Evolutionary conservation across 1,139 yeast species (phyloP).

Genomic region (Sugiyamaella pinicola): DNA sequence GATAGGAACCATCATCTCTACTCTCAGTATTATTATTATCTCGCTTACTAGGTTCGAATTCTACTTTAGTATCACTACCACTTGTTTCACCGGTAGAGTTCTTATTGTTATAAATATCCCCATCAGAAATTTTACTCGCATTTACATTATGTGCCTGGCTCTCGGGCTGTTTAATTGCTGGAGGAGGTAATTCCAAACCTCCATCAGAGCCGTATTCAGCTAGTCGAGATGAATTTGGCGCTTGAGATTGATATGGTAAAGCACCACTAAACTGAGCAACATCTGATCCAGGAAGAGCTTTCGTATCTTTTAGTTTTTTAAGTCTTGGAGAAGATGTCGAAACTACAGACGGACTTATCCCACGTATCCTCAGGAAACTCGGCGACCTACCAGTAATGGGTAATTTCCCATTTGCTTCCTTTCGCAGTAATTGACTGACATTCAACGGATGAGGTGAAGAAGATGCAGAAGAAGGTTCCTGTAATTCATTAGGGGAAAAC

Average conservation of each 20-base stretch:
- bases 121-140: too few species aligned
- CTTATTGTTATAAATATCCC: too few species aligned
- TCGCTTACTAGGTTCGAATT: neutral
- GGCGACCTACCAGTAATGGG: neutral
- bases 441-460: slow-evolving; percentile 11
- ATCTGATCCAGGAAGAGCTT: slow-evolving; percentile 15
- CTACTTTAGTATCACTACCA: neutral
- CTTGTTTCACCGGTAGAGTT: neutral
- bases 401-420: slow-evolving; percentile 1
- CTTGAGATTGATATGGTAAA: slow-evolving; percentile 14
- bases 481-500: neutral
- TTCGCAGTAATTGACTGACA: slow-evolving; percentile 10
- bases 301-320: slow-evolving; percentile 4
- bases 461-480: neutral
- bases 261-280: slow-evolving; percentile 21
- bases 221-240: slow-evolving; percentile 10
- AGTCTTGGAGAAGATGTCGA: slow-evolving; percentile 9
- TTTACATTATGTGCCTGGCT: neutral
- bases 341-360: slow-evolving; percentile 6
- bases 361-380: neutral
- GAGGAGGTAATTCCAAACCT: slow-evolving; percentile 27
- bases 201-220: slow-evolving; percentile 16
- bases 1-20: neutral
- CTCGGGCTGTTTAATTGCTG: slow-evolving; percentile 22
- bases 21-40: too few species aligned